Base-by-base conservation (phyloP, 441 rosid species). In the Breynia disticha region DNA sequence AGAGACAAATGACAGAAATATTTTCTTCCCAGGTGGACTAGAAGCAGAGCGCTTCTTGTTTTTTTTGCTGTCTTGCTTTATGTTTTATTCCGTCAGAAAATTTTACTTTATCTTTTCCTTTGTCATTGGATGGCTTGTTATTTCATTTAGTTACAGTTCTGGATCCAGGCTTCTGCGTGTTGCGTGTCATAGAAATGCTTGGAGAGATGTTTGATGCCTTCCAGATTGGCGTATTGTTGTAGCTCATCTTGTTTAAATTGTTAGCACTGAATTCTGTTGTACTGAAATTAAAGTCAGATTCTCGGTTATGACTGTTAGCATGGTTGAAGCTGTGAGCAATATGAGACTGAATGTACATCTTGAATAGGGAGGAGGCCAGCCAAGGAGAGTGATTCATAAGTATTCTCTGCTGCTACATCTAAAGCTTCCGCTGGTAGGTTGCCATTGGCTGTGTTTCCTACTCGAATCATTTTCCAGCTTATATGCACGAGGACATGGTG, bases 331-430 rank as follows among this genome's bases (percentile, higher is more conserved):
- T 43, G 12, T 60, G 28, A 19, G 58, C 19, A 21, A 59, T 53
- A 43, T 60, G 41, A 50, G 53, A 13, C 43, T 1, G 61, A 51
- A 28, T 59, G 64, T 63, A 64, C 68, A 52, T 74, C 78, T 62
- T 71, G 76, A 71, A 58, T 43, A 24, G 78, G 67, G 21, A 62
- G 56, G 49, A 72, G 70, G 50, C 72, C 62, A 46, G 82, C 19
- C 18, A 75, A 76, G 50, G 76, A 73, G 48, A 66, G 76, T 22
- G 77, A 72, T 21, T 69, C 66, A 1, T 21, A 13, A n/a, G 72
- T n/a, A n/a, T n/a, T 59, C 37, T 65, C 79, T 9, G 72, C 67
- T 32, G 70, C 59, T 24, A 55, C 66, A 32, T 69, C 71, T 39
- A 49, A 18, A 18, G 72, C 43, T 67, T 67, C 47, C 21, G 55